Evolutionary conservation across 495 filamentous ascomycete species (phyloP).

Genomic region (Oleoguttula mirabilis): DNA sequence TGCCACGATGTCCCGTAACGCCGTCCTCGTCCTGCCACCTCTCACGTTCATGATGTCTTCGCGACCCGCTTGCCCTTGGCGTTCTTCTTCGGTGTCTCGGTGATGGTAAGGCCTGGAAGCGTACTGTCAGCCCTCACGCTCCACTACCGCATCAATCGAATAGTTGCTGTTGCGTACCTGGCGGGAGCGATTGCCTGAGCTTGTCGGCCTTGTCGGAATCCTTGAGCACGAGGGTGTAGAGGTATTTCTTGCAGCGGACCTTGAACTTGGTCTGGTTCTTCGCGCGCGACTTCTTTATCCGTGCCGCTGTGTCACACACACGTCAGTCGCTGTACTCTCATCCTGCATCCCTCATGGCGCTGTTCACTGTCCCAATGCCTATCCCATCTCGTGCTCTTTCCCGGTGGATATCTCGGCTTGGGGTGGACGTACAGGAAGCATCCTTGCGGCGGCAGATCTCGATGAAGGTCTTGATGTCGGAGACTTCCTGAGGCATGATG

Average conservation of each 20-base stretch:
- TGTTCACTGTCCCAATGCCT: background rate
- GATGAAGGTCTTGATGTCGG: conserved; percentile 99
- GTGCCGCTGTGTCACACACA: conserved; percentile 51
- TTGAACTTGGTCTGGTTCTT: conserved; percentile 95
- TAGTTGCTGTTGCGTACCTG: conserved; percentile 50
- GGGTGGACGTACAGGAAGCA: conserved; percentile 61
- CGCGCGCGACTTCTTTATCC: conserved; percentile 82
- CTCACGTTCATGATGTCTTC: conserved; percentile 10
- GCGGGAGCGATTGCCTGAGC: conserved; percentile 96
- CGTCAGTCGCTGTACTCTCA: too few species aligned
- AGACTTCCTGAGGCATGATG: conserved; percentile 93
- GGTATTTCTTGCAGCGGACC: conserved; percentile 87
- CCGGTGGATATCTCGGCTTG: background rate
- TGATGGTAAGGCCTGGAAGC: conserved; percentile 56
- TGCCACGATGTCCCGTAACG: conserved; percentile 3
- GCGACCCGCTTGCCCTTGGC: conserved; percentile 43
- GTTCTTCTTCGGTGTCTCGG: conserved; percentile 64
- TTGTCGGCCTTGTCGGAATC: conserved; percentile 98
- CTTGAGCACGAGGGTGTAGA: conserved; percentile 97
- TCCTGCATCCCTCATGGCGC: too few species aligned
- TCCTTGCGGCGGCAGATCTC: conserved; percentile 99
- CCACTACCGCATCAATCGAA: too few species aligned
- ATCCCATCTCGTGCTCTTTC: background rate
- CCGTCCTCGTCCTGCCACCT: conserved; percentile 1
- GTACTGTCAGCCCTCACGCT: conserved; percentile 23